These are phyloP conservation scores for button mushroom (Agaricus bisporus) DNA, from an alignment of 768 basidiomycete species.

Conservation along the genomic window DNA sequence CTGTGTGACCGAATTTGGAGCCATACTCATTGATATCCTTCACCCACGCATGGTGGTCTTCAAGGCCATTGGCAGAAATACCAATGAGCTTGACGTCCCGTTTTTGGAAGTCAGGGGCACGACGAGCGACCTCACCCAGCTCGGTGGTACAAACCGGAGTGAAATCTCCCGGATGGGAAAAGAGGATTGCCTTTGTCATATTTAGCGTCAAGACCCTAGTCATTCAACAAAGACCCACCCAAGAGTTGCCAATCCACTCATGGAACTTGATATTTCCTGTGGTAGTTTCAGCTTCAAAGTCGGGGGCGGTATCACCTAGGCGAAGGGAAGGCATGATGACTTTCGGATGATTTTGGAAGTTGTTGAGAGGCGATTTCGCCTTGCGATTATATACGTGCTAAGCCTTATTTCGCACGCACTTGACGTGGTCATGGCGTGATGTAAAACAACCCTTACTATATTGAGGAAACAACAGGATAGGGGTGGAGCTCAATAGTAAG, in stretches of 20 bases:
- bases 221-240: conserved; percentile 46
- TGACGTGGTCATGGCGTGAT: not conserved
- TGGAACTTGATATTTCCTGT: conserved; percentile 86
- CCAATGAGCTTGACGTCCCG: conserved; percentile 93
- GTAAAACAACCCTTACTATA: too few species aligned
- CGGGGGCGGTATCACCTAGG: conserved; percentile 83
- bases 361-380: too few species aligned
- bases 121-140: conserved; percentile 91
- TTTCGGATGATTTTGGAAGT: too few species aligned
- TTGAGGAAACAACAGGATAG: not conserved
- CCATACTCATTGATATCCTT: conserved; percentile 81
- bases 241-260: conserved; percentile 84
- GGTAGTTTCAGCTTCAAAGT: conserved; percentile 91
- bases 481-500: conserved; percentile 63
- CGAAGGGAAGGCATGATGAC: conserved; percentile 49
- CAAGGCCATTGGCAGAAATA: conserved; percentile 85
- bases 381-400: not conserved
- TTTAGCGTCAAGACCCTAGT: not conserved
- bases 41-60: conserved; percentile 85
- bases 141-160: conserved; percentile 97
- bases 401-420: not conserved
- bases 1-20: conserved; percentile 60
- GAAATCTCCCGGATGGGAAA: conserved; percentile 93
- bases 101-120: conserved; percentile 75
- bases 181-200: conserved; percentile 62